Conservation (phyloP, 1,284 basidiomycete genomes). For the Trichosporon asahii region DNA sequence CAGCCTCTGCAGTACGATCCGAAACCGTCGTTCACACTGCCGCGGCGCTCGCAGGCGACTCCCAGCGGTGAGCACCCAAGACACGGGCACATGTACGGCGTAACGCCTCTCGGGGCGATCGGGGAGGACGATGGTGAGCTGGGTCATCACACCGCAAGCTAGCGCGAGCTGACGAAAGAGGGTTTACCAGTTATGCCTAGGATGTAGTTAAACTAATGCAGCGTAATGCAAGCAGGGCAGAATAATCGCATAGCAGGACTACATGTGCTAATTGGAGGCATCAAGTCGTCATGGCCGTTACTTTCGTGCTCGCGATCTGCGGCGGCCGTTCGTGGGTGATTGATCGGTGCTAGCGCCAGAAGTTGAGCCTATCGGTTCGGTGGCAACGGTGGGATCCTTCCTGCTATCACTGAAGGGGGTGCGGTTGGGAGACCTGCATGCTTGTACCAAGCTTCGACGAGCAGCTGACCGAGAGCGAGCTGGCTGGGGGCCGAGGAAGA, state of each 20-base stretch:
- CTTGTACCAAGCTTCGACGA: neutral
- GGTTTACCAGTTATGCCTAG: neutral
- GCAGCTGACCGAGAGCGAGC: neutral
- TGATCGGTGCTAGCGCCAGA: neutral
- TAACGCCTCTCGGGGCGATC: neutral
- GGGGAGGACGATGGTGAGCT: neutral
- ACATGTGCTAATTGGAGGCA: neutral
- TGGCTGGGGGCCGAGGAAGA: neutral
- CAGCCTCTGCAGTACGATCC: neutral
- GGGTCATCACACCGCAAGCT: too few species aligned
- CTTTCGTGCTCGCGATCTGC: neutral
- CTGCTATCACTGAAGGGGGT: neutral
- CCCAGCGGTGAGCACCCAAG: neutral
- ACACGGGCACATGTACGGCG: neutral
- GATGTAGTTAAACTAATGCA: neutral
- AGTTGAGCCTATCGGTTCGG: neutral
- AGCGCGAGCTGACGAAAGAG: neutral
- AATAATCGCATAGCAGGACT: neutral
- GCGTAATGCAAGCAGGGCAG: neutral
- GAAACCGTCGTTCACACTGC: conserved; percentile 13
- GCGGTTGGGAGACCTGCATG: too few species aligned
- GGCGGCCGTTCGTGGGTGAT: neutral
- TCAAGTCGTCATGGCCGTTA: neutral
- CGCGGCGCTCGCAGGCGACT: neutral
- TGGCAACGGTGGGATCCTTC: neutral